Evolutionary conservation across 176 grass and related monocot species (phyloP), one percentile per base, ranked within the genome.

Genomic region (Areca catechu): DNA sequence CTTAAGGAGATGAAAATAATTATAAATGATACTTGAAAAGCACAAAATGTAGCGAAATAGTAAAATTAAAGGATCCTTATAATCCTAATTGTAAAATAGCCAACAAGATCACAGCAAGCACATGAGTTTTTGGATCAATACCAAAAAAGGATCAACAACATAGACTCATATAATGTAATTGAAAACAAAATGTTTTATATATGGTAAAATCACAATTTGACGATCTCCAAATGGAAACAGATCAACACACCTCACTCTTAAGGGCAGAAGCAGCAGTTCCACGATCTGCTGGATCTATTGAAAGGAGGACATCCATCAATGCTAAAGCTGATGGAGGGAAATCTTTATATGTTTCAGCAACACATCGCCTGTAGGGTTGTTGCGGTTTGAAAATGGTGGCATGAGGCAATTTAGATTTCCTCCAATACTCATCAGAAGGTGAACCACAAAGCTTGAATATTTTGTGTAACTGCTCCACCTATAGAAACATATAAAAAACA

Each of bases 381-480:
- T 88, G 87, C 2, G 94, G 94, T 80, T 92, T 98, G 71, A 98
- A 98, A 65, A 91, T 98, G 25, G 94, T 98, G 7, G 94, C 94
- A 85, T 98, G 94, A 5, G 94, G 94, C 72, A 98, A 77, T 69
- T 80, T 93, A 73, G 88, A 93, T 72, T 93, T 98, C 53, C 59
- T 93, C 94, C 94, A 98, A 60, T 93, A 98, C 27, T 98, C 88
- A 53, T 93, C 94, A 16, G 84, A 85, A 2, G 94, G 94, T 22
- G 94, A 98, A 75, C 94, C 94, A 66, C 88, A 93, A 18, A 98
- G 87, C 75, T 98, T 98, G 73, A 98, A 98, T 85, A 98, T 98
- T 80, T 98, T 98, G 68, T 98, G 94, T 30, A 98, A 73, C 54
- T 98, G 94, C 67, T 98, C 94, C 65, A 98, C 94, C 94, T 98